Evolutionary conservation across 1,284 basidiomycete species (phyloP), one percentile per base, ranked within the genome.

Genomic region (Leccinum brunneo-olivaceum): DNA sequence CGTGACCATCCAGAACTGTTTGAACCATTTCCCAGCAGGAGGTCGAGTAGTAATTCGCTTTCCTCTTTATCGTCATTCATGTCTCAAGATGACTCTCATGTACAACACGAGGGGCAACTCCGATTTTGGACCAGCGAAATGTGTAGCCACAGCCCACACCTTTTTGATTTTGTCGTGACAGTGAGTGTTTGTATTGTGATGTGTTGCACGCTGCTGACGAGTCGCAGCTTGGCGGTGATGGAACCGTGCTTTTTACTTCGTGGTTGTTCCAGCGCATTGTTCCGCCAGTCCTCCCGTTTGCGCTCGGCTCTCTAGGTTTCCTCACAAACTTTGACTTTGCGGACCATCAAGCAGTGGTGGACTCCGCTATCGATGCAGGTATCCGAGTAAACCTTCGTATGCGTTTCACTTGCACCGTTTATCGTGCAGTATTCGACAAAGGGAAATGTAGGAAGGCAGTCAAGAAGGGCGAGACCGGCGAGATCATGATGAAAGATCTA

Each of bases 231-330:
- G 96, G 96, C 35, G 96, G 96, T 14, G 96, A 99, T 62, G 96
- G 96, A 10, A 99, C 96, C 0, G 95, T 98, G 1, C 77, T 99
- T 16, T 98, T 98, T 70, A 97, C 96, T 5, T 98, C 96, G 4
- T 98, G 96, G 96, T 74, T 99, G 27, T 99, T 99, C 74, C 96
- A 98, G 63, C 82, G 84, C 51, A 92, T 98, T 58, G 96, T 98
- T 10, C 96, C 96, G 10, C 96, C 96, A 5, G 92, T 98, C 29
- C 80, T 99, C 20, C 86, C 96, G 0, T 98, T 98, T 63, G 93
- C 96, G 0, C 79, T 98, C n/a, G 96, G 96, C 34, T 98, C 95
- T 8, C 79, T 99, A 18, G 96, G 96, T 10, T 98, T 99, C 72
- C 78, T 98, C 44, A 98, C 96, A 48, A 97, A 97, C 65, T 98